Evolutionary conservation across 352 stramenopile genomes (phyloP).

Genomic region (Peronosclerospora sorghi): DNA sequence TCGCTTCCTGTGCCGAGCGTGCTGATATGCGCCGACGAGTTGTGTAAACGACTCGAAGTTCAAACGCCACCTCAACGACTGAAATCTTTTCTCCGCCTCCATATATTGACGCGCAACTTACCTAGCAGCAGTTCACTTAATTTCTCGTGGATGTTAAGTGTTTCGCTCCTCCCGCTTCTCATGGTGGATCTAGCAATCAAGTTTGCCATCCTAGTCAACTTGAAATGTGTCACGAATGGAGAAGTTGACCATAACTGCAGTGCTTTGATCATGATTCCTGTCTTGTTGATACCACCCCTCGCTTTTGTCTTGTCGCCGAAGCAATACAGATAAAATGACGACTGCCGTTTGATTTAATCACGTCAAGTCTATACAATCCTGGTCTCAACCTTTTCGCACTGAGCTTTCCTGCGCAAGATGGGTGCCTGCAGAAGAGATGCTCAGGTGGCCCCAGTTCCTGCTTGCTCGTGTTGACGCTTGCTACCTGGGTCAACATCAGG

Average conservation of each 20-base stretch:
- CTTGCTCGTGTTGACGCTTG: too few species aligned
- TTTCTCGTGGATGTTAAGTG: constrained; percentile 56
- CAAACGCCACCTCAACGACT: constrained; percentile 26
- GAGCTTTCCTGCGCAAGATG: too few species aligned
- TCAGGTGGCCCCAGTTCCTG: too few species aligned
- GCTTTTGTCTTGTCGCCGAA: constrained; percentile 57
- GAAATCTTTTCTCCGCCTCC: constrained; percentile 31
- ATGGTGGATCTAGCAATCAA: constrained; percentile 75
- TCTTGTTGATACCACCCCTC: constrained; percentile 59
- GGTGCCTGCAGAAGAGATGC: too few species aligned
- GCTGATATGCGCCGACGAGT: constrained; percentile 52
- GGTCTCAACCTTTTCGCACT: too few species aligned
- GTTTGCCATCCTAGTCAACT: constrained; percentile 67
- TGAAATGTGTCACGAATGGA: constrained; percentile 68
- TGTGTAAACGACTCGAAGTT: constrained; percentile 47
- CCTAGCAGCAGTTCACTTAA: constrained; percentile 42
- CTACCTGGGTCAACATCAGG: too few species aligned
- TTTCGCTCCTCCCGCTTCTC: constrained; percentile 46
- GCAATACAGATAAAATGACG: too few species aligned
- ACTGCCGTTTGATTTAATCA: too few species aligned
- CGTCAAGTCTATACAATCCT: too few species aligned
- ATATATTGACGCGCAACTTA: constrained; percentile 48
- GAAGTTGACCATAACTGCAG: constrained; percentile 59
- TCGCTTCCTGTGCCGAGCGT: constrained; percentile 62
- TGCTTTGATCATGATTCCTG: constrained; percentile 59